A percentile compares a stretch with the other conserved stretches of the same genome.
Evolutionary conservation across 768 basidiomycete species (phyloP).

Genomic region (Dendrothele bispora): DNA sequence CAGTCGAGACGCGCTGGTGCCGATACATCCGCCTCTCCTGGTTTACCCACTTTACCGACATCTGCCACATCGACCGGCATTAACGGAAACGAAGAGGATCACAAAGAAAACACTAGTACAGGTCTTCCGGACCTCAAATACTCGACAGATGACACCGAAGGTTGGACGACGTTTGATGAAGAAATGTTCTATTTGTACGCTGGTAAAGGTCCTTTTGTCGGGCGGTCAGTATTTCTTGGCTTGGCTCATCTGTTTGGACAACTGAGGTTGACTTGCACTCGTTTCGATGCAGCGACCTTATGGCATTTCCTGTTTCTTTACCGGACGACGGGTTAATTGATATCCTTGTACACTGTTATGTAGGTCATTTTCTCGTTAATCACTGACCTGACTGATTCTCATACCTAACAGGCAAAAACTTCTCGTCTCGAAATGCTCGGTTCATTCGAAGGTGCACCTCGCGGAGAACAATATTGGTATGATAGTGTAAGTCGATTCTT

Average conservation of each 20-base stretch:
- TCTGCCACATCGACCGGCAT: slow-evolving; percentile 9
- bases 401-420: background rate
- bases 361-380: slow-evolving; percentile 29
- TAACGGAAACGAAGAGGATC: slow-evolving; percentile 12
- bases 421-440: slow-evolving; percentile 7
- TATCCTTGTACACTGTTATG: slow-evolving; percentile 62
- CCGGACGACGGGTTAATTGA: slow-evolving; percentile 82
- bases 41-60: too few relatives aligned
- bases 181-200: slow-evolving; percentile 72
- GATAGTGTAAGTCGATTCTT: slow-evolving; percentile 5
- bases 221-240: slow-evolving; percentile 41
- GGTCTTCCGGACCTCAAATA: slow-evolving; percentile 48
- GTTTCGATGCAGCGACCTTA: slow-evolving; percentile 64
- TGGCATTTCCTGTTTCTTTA: slow-evolving; percentile 83
- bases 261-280: background rate
- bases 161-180: slow-evolving; percentile 72
- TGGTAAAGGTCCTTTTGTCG: slow-evolving; percentile 78
- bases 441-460: slow-evolving; percentile 12
- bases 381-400: background rate
- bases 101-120: too few relatives aligned
- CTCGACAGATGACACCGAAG: slow-evolving; percentile 44
- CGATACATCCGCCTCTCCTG: too few relatives aligned
- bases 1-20: slow-evolving; percentile 42
- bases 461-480: slow-evolving; percentile 11
- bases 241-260: background rate